Base-by-base conservation (phyloP, 1,284 basidiomycete genomes). In the Papiliotrema flavescens region DNA sequence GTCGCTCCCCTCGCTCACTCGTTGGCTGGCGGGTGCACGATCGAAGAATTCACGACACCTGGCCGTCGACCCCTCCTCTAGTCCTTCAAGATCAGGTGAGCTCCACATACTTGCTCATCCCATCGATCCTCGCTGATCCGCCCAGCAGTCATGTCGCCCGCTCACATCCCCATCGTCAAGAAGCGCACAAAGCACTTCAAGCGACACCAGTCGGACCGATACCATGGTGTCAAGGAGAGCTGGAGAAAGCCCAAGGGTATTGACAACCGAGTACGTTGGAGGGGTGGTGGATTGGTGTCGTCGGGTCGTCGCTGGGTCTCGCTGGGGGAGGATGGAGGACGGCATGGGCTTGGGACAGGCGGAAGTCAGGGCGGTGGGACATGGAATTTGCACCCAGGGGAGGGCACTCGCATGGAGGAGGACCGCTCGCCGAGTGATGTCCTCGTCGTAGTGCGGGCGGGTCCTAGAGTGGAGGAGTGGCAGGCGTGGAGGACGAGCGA, bases 221-320 rank as follows among this genome's bases (percentile, higher is more conserved):
- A 95, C 82, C 84, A 89, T 77, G 81, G 86, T 65, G 92, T 97
- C 67, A 93, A 93, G 84, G 91, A 94, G 83, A 82, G 89, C 83
- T 97, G 93, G 94, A 84, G 93, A 79, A 97, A 95, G 82, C 91
- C 91, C 67, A 95, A 94, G 85, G 78, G 90, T 89, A 93, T 93
- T 71, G 91, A 93, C 78, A 93, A 93, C 85, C 86, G 91, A 75
- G 75, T 77, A 60, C 36, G 73, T 72, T 57, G 54, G 24, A 36
- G 26, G 28, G 32, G 28, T 5, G 2, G 44, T 11, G 19, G 41
- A 4, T 22, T 45, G 17, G 8, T 45, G 24, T 19, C 43, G 17
- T 47, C 26, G 46, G 32, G 24, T n/a, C 34, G 46, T 15, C 22
- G 19, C 19, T 20, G 9, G 46, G 17, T 9, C 22, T 22, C 32